Percentiles rank a stretch among this genome's conserved stretches.
Evolutionary conservation across 805 yeast genomes (phyloP).

Genomic region (Sungouiozyma ichnusensis): DNA sequence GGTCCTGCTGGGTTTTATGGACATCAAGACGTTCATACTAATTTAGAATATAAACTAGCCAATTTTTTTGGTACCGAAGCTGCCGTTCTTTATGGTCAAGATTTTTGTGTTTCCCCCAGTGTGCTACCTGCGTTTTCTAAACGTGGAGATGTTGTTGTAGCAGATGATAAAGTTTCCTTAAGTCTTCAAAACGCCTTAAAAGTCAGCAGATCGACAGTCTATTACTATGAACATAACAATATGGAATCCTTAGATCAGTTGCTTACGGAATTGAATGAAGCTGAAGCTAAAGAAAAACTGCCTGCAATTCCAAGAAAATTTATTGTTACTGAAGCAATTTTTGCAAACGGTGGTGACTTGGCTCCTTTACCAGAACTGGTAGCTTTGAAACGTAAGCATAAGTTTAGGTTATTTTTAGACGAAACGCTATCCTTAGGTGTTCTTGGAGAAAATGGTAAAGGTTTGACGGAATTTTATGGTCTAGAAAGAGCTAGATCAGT

Average conservation of each 20-base stretch:
- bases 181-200: slow-evolving; percentile 81
- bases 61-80: slow-evolving; percentile 65
- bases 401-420: slow-evolving; percentile 79
- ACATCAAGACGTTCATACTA: slow-evolving; percentile 80
- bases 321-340: slow-evolving; percentile 85
- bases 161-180: slow-evolving; percentile 66
- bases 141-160: slow-evolving; percentile 87
- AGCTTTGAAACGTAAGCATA: slow-evolving; percentile 67
- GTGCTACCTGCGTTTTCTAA: slow-evolving; percentile 89
- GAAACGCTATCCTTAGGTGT: slow-evolving; percentile 83
- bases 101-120: slow-evolving; percentile 73
- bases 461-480: slow-evolving; percentile 63
- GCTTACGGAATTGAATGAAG: slow-evolving; percentile 49
- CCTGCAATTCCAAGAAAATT: slow-evolving; percentile 77
- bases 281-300: slow-evolving; percentile 44
- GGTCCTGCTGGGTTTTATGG: slow-evolving; percentile 98
- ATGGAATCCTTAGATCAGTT: slow-evolving; percentile 68
- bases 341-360: slow-evolving; percentile 70
- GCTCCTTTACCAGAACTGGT: slow-evolving; percentile 60
- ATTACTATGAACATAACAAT: slow-evolving; percentile 74
- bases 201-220: slow-evolving; percentile 74
- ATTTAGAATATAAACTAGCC: slow-evolving; percentile 67
- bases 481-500: slow-evolving; percentile 56
- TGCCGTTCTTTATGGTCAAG: slow-evolving; percentile 87
- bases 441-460: slow-evolving; percentile 76